Percentiles rank a stretch among this genome's conserved stretches.
These are phyloP conservation scores for Gnomoniopsis smithogilvyi DNA, from an alignment of 2,329 filamentous ascomycete genomes.

Conservation along the genomic window DNA sequence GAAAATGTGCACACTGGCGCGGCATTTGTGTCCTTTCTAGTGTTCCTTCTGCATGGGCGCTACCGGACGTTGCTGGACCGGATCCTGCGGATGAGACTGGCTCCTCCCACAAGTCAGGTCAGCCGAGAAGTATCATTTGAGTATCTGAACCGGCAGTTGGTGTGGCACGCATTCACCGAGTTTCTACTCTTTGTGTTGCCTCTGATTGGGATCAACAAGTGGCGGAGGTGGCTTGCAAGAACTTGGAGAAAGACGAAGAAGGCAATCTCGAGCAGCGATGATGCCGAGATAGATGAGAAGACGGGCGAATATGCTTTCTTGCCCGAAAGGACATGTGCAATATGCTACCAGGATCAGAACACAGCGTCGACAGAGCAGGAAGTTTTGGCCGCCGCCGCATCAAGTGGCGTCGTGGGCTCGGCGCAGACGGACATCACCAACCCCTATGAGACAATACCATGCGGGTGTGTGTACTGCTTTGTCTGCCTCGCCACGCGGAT, in stretches of 20 bases:
- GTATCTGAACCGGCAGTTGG: constrained; percentile 93
- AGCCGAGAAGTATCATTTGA: constrained; percentile 94
- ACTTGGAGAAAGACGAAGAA: constrained; percentile 80
- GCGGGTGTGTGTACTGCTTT: constrained; percentile 93
- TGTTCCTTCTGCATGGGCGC: constrained; percentile 86
- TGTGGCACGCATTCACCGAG: constrained; percentile 99
- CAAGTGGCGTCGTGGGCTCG: constrained; percentile 78
- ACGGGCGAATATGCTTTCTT: constrained; percentile 79
- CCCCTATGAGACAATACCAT: constrained; percentile 87
- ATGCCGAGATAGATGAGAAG: constrained; percentile 36
- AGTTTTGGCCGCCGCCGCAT: constrained; percentile 62
- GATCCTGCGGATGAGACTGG: constrained; percentile 76
- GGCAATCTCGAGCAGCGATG: constrained; percentile 48
- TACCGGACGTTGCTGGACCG: constrained; percentile 91
- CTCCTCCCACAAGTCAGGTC: constrained; percentile 80
- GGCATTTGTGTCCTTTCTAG: constrained; percentile 79
- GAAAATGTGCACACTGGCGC: constrained; percentile 77
- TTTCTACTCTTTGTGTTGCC: constrained; percentile 97
- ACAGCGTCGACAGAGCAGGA: constrained; percentile 72
- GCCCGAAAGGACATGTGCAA: constrained; percentile 90
- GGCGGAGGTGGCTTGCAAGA: constrained; percentile 84
- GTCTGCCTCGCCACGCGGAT: constrained; percentile 88
- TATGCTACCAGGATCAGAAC: constrained; percentile 95
- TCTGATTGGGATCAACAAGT: constrained; percentile 89
- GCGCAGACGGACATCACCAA: constrained; percentile 94